Evolutionary conservation across 306 rosid genomes (phyloP).

Genomic region (Senna tora): DNA sequence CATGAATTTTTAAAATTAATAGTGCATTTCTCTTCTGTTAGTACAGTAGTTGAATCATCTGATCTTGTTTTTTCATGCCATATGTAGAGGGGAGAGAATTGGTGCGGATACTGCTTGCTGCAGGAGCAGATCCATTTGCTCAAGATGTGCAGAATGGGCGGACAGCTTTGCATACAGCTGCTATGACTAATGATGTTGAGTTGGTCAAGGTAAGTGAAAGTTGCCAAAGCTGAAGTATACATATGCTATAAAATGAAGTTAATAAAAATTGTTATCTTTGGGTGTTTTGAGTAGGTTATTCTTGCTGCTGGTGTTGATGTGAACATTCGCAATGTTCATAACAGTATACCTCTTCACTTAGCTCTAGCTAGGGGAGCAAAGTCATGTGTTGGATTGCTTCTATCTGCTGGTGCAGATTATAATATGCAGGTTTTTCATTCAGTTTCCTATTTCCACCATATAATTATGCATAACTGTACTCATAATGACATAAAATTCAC

Average conservation of each 20-base stretch:
- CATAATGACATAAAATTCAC: conserved; percentile 10
- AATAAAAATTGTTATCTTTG: conserved; percentile 19
- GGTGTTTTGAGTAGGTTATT: conserved; percentile 69
- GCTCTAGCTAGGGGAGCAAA: conserved; percentile 98
- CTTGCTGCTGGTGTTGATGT: conserved; percentile 92
- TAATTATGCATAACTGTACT: conserved; percentile 10
- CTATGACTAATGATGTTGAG: conserved; percentile 87
- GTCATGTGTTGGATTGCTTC: conserved; percentile 89
- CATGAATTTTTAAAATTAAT: background rate
- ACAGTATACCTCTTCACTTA: conserved; percentile 93
- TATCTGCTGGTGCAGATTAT: conserved; percentile 83
- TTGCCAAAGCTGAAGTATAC: conserved; percentile 24
- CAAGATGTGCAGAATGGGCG: conserved; percentile 92
- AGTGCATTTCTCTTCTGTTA: conserved; percentile 22
- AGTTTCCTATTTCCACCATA: conserved; percentile 21
- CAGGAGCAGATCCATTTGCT: conserved; percentile 91
- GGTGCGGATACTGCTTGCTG: conserved; percentile 84
- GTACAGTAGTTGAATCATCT: conserved; percentile 19
- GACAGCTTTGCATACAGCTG: conserved; percentile 94
- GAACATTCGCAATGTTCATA: conserved; percentile 87
- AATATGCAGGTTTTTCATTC: conserved; percentile 80
- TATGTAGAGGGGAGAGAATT: conserved; percentile 88
- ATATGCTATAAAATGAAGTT: background rate
- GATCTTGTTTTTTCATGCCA: conserved; percentile 36
- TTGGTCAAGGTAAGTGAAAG: conserved; percentile 70